These are phyloP conservation scores for Cucumis sativus DNA, from an alignment of 306 rosid species.

Conservation along the genomic window Cucumber_9930_V3 NC_026656.2:20619001-20619500, in stretches of 20 bases:
- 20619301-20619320: background rate
- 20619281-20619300: background rate
- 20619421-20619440: background rate
- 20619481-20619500: background rate
- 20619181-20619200: conserved; percentile 11
- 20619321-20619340: background rate
- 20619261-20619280: background rate
- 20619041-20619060: conserved; percentile 13
- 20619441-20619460: background rate
- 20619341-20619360: background rate
- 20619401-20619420: background rate
- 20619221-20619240: conserved; percentile 5
- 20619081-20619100: conserved; percentile 32
- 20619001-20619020: conserved; percentile 18
- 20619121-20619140: conserved; percentile 9
- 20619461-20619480: background rate
- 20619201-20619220: conserved; percentile 21
- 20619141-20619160: conserved; percentile 41
- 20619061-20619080: conserved; percentile 19
- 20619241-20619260: background rate
- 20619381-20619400: background rate
- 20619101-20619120: conserved; percentile 29
- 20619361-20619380: background rate
- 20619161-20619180: conserved; percentile 18
- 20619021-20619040: conserved; percentile 31